Percentiles rank a stretch among this genome's conserved stretches.
Evolutionary conservation across 2,329 filamentous ascomycete species (phyloP).

Genomic region (Apiospora malaysiana): DNA sequence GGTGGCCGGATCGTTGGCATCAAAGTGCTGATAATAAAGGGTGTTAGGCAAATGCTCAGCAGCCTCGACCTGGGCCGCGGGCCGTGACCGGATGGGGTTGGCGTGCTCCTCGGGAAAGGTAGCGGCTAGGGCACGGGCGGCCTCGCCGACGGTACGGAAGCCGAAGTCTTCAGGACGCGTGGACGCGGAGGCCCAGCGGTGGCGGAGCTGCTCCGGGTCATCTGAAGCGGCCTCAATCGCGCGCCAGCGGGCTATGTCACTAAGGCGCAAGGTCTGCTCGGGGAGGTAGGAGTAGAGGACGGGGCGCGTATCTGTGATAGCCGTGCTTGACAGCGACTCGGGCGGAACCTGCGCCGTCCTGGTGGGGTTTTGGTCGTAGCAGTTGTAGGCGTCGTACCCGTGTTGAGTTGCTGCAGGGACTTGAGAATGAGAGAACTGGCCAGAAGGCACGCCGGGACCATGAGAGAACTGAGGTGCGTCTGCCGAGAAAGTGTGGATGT

Average conservation of each 20-base stretch:
- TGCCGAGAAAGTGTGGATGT: not conserved
- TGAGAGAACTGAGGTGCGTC: not conserved
- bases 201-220: not conserved
- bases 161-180: conserved; percentile 13
- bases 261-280: not conserved
- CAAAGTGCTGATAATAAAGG: conserved; percentile 6
- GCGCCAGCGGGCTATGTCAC: conserved; percentile 4
- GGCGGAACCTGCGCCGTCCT: not conserved
- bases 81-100: not conserved
- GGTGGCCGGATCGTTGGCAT: not conserved
- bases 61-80: not conserved
- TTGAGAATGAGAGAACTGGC: not conserved
- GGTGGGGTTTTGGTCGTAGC: not conserved
- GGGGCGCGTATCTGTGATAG: not conserved
- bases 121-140: not conserved
- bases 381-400: too few relatives aligned
- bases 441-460: not conserved
- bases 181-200: not conserved
- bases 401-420: not conserved
- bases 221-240: not conserved
- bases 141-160: conserved; percentile 15
- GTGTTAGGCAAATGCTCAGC: conserved; percentile 5
- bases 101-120: not conserved
- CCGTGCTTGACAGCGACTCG: not conserved
- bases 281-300: not conserved